Conservation (phyloP, 208 protist genomes). For the Crithidia fasciculata region DNA sequence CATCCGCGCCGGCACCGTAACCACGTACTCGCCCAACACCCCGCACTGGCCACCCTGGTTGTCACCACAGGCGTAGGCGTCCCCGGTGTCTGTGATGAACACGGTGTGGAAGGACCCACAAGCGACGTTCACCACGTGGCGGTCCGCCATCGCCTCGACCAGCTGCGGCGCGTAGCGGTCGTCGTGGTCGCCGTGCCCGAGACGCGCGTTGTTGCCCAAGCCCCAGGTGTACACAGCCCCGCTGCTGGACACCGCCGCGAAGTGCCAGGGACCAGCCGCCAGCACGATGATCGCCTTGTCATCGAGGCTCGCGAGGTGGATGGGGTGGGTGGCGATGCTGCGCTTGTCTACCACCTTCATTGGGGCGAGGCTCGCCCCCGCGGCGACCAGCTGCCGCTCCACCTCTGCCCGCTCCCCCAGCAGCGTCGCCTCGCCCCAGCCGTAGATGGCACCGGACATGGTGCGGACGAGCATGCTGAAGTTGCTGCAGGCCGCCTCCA, state of each 20-base stretch:
- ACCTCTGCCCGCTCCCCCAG: conserved; percentile 55
- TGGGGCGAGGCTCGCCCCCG: conserved; percentile 9
- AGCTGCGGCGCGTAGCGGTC: conserved; percentile 47
- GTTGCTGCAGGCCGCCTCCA: conserved; percentile 70
- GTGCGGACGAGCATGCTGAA: conserved; percentile 72
- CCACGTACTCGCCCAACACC: conserved; percentile 48
- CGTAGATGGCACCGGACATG: conserved; percentile 62
- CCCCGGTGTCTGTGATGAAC: conserved; percentile 60
- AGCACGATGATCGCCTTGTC: conserved; percentile 46
- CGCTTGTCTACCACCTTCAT: conserved; percentile 33
- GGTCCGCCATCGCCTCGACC: conserved; percentile 37
- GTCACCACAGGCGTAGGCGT: conserved; percentile 76
- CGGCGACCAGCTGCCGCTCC: conserved; percentile 17
- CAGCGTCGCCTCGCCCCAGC: conserved; percentile 70
- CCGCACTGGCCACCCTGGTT: conserved; percentile 85
- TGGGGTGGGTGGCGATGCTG: conserved; percentile 38
- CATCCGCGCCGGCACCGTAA: conserved; percentile 48
- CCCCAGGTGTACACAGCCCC: conserved; percentile 83
- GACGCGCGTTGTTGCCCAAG: conserved; percentile 73
- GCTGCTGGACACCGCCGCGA: conserved; percentile 49
- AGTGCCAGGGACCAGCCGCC: conserved; percentile 82
- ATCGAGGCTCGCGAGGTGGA: conserved; percentile 40
- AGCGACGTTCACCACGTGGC: conserved; percentile 61
- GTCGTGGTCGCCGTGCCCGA: conserved; percentile 74
- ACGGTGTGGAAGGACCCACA: conserved; percentile 87